Percentiles rank a stretch among this genome's conserved stretches.
Evolutionary conservation across 1,284 basidiomycete species (phyloP).

Genomic region (Psilocybe mexicana): DNA sequence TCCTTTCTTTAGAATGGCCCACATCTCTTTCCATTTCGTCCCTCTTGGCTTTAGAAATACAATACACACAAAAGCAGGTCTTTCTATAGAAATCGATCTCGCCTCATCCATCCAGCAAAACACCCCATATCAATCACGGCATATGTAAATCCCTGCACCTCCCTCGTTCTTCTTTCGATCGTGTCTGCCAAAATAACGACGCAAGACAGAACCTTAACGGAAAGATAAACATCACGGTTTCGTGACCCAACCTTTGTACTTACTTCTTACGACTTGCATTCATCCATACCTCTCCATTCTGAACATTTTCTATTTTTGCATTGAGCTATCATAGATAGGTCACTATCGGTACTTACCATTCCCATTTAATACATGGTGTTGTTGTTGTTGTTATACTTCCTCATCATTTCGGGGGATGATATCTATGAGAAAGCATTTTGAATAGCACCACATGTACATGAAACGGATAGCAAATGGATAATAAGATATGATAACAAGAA

Average conservation of each 20-base stretch:
- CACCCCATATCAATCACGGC: not conserved
- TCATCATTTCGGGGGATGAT: not conserved
- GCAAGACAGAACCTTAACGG: not conserved
- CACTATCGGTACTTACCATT: not conserved
- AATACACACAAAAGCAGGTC: too few relatives aligned
- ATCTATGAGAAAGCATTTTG: not conserved
- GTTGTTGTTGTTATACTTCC: not conserved
- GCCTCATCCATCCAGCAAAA: too few relatives aligned
- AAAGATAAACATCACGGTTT: not conserved
- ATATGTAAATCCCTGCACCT: not conserved
- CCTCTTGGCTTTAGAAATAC: too few relatives aligned
- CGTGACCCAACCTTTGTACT: not conserved
- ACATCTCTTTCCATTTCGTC: too few relatives aligned
- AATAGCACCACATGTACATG: too few relatives aligned
- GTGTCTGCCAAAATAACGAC: not conserved
- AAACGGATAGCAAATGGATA: too few relatives aligned
- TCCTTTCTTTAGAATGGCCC: too few relatives aligned
- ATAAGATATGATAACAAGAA: too few relatives aligned
- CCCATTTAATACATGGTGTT: not conserved
- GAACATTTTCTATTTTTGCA: not conserved
- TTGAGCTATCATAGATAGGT: not conserved
- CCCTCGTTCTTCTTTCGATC: not conserved
- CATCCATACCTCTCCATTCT: not conserved
- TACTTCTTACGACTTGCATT: not conserved
- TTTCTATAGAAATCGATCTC: too few relatives aligned